Base-by-base conservation (phyloP, 1,139 yeast genomes). In the Yamadazyma friedrichii region DNA sequence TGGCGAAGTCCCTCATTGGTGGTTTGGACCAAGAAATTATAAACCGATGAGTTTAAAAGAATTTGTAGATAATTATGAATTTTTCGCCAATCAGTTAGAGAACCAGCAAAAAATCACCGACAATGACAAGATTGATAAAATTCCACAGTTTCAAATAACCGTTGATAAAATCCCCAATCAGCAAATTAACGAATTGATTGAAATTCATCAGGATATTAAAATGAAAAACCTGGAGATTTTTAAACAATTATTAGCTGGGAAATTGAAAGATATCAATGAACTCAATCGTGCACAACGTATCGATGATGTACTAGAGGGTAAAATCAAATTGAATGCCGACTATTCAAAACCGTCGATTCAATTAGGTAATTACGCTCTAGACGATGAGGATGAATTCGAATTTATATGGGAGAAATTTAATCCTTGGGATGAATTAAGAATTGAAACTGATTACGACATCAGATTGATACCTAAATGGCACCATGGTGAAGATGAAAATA, bases 21-120 rank as follows among this genome's bases (percentile, higher is more conserved):
- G 85, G 85, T 78, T 72, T 54, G 87, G 87, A 0, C 84, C 84
- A 9, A 67, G 70, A 38, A 70, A 68, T 51, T 72, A 66, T 48
- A 64, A 62, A 32, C 85, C 85, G 2, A 76, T 80, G 80, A 47
- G 64, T 15, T 65, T 75, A 42, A 56, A 65, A 10, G 72, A 72
- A 22, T 80, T 80, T 74, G 59, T 66, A 33, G 61, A 61, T 28
- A 67, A 66, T 48, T 58, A 76, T 35, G 66, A 60, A 32, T n/a
- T 31, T 12, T 31, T 22, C 17, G 25, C 15, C 11, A 37, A 15
- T 22, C 24, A 20, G 8, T 20, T 20, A 8, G 24, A 20, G 8
- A 5, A 20, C 8, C 24, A 20, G 8, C 42, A 41, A 26, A 51
- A 56, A 33, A 56, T 54, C 9, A 53, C 52, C 38, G 63, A 61